Conservation (phyloP, 257 asterid species). For the Nicotiana attenuata region DNA sequence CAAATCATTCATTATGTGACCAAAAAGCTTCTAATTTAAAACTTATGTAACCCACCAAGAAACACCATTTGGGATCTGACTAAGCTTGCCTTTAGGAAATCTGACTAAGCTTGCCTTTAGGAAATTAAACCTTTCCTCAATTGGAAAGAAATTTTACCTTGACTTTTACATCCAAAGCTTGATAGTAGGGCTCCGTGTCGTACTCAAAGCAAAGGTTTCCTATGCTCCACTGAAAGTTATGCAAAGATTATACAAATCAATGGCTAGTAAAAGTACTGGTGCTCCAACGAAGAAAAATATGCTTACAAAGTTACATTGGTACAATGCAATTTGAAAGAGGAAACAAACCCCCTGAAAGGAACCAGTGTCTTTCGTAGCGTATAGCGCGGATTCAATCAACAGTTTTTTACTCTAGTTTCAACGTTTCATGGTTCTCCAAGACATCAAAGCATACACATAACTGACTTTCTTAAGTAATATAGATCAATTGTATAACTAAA, state of each 20-base stretch:
- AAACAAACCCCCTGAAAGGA: background rate
- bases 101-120: background rate
- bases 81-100: background rate
- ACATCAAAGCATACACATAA: background rate
- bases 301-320: background rate
- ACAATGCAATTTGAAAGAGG: background rate
- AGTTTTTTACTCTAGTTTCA: background rate
- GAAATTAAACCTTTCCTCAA: background rate
- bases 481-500: background rate
- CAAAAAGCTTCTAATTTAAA: background rate
- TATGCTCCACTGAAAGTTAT: constrained; percentile 65
- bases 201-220: constrained; percentile 82
- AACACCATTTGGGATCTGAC: background rate
- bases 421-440: background rate
- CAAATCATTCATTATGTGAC: background rate
- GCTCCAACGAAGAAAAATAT: background rate
- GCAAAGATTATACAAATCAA: background rate
- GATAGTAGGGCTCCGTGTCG: constrained; percentile 90
- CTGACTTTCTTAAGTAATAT: background rate
- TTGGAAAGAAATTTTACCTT: constrained; percentile 34
- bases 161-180: constrained; percentile 56
- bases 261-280: background rate
- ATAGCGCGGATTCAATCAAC: background rate
- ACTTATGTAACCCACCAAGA: background rate
- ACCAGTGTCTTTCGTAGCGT: background rate